Evolutionary conservation across 164 flowering plant genomes (phyloP).

Genomic region (Piper longum): DNA sequence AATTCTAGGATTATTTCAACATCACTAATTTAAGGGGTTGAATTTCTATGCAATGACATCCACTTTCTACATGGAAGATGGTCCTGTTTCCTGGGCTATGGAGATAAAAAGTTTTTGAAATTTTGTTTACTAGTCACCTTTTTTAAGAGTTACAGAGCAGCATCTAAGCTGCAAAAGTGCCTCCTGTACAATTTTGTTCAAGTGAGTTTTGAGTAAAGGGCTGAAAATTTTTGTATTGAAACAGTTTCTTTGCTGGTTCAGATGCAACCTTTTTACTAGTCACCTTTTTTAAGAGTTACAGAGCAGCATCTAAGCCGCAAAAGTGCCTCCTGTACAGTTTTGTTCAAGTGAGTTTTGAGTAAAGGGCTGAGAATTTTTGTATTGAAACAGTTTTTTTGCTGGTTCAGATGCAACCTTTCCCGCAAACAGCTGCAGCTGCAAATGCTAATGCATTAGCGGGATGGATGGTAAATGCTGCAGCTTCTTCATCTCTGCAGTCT

Average conservation of each 20-base stretch:
- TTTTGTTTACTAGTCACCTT: too few species aligned
- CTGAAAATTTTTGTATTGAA: too few species aligned
- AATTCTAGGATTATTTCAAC: too few species aligned
- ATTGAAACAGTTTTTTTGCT: background rate
- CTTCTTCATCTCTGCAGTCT: conserved; percentile 73
- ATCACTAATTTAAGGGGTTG: too few species aligned
- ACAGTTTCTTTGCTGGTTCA: background rate
- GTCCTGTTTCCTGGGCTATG: too few species aligned
- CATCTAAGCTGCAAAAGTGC: background rate
- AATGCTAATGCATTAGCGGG: conserved; percentile 69
- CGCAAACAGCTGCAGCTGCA: conserved; percentile 37
- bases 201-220: background rate
- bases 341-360: background rate
- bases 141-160: too few species aligned
- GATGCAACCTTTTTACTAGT: conserved; percentile 35
- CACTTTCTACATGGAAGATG: too few species aligned
- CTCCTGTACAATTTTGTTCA: background rate
- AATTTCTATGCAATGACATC: too few species aligned
- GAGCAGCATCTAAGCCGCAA: too few species aligned
- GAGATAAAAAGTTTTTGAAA: too few species aligned
- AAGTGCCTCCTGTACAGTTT: background rate
- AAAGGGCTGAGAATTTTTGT: too few species aligned
- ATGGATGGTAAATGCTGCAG: conserved; percentile 86
- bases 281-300: too few species aligned
- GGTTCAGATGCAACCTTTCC: conserved; percentile 45